Conservation (phyloP, 2,329 filamentous ascomycete genomes). For the Xylariaceae sp. region DNA sequence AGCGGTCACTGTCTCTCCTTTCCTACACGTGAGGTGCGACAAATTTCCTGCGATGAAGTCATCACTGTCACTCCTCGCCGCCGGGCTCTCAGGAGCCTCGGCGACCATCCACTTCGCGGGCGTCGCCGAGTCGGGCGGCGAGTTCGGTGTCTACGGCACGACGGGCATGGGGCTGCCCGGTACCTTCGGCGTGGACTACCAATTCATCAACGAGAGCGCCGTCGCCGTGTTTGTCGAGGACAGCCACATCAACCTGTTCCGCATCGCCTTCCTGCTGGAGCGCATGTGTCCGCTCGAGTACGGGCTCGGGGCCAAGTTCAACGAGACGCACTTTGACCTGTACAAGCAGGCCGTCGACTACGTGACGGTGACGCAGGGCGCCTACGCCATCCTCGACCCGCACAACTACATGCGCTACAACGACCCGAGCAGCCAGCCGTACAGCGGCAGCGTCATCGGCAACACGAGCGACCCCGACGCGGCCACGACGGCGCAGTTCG, state of each 20-base stretch:
- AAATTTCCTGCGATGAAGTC: slow-evolving; percentile 20
- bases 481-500: slow-evolving; percentile 39
- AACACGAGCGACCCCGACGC: slow-evolving; percentile 35
- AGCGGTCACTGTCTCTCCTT: no score
- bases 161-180: slow-evolving; percentile 40
- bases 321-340: slow-evolving; percentile 40
- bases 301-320: slow-evolving; percentile 40
- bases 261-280: slow-evolving; percentile 42
- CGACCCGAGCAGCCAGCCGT: slow-evolving; percentile 40
- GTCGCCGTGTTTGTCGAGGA: slow-evolving; percentile 38
- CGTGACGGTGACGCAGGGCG: slow-evolving; percentile 38
- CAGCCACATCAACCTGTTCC: slow-evolving; percentile 40
- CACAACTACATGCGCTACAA: slow-evolving; percentile 50
- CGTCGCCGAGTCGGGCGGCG: slow-evolving; percentile 38
- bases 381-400: slow-evolving; percentile 40
- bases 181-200: slow-evolving; percentile 40
- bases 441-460: slow-evolving; percentile 40
- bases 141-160: slow-evolving; percentile 37
- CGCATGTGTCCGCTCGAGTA: slow-evolving; percentile 39
- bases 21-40: no score
- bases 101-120: slow-evolving; percentile 41
- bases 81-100: slow-evolving; percentile 20
- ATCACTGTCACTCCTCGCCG: slow-evolving; percentile 7
- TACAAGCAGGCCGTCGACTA: slow-evolving; percentile 41
- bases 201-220: slow-evolving; percentile 38